Evolutionary conservation across 169 alveolate species (phyloP), one percentile per base, ranked within the genome.

Genomic region (Plasmodium vinckei): DNA sequence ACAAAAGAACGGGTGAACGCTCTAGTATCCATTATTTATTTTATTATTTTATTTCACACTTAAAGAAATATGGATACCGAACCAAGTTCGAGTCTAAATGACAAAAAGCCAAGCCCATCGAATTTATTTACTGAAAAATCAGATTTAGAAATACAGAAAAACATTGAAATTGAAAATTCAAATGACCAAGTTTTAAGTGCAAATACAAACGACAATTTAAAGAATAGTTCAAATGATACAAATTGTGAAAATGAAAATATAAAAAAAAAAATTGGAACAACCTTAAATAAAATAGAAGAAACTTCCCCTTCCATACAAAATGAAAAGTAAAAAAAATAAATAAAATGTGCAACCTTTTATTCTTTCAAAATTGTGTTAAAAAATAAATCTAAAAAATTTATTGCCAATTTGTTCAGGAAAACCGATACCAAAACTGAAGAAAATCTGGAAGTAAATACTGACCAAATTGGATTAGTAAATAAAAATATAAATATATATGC

Each of bases 191-290:
- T 23, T 56, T 57, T 49, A 27, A 27, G 72, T 72, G 72, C 9
- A 25, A 72, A 71, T 10, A 53, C 67, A 39, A 71, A 44, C 21
- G 65, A 17, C 19, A 25, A 61, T 33, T 25, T 10, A 33, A 63
- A 39, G 64, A 56, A 63, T 19, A 42, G 46, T 57, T 72, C 49
- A 19, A n/a, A 63, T 19, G 49, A 68, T 47, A 47, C 39, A 47
- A 9, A 70, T 19, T 39, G 33, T 49, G 88, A 75, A 44, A 61
- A 65, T 21, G 88, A 75, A 25, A 21, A 21, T 25, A 46, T 46
- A 46, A 75, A 75, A 75, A 75, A 75, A 51, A 75, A 54, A 54
- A 75, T 39, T 33, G 88, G 75, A 63, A 75, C 88, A 9, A 39
- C 64, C 4, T 68, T 75, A 56, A 61, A 42, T 68, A 47, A 53